Percentiles rank a stretch among this genome's conserved stretches.
These are phyloP conservation scores for Aspergillus egyptiacus DNA, from an alignment of 495 filamentous ascomycete species.

Conservation along the genomic window DNA sequence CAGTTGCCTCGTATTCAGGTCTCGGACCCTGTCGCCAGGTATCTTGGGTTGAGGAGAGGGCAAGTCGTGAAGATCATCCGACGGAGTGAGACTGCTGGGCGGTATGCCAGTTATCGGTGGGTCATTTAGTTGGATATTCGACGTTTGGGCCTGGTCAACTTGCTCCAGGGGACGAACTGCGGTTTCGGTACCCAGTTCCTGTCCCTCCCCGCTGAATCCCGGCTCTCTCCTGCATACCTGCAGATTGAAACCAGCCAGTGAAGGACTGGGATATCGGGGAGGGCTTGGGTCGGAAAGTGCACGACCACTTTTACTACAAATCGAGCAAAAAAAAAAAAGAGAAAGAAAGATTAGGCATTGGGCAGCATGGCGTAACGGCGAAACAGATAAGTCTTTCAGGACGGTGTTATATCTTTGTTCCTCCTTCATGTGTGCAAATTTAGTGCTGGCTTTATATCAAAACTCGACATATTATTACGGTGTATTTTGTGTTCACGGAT, in stretches of 20 bases:
- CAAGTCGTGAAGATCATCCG: slow-evolving; percentile 99
- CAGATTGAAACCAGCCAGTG: not conserved
- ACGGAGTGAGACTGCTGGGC: slow-evolving; percentile 58
- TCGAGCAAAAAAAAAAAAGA: slow-evolving; percentile 5
- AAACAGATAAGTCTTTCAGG: slow-evolving; percentile 23
- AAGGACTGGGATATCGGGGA: not conserved
- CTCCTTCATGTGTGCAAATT: slow-evolving; percentile 10
- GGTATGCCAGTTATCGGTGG: slow-evolving; percentile 60
- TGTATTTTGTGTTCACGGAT: too few species aligned
- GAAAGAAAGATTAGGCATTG: slow-evolving; percentile 27
- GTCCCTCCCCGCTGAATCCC: not conserved
- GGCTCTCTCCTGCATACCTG: not conserved
- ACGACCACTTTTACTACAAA: not conserved
- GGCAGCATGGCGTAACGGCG: slow-evolving; percentile 46
- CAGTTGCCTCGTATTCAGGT: slow-evolving; percentile 89
- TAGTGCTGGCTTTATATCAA: slow-evolving; percentile 1
- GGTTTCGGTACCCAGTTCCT: not conserved
- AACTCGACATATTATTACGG: not conserved
- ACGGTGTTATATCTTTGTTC: slow-evolving; percentile 20
- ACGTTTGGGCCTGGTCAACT: not conserved
- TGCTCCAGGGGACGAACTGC: not conserved
- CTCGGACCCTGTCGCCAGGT: slow-evolving; percentile 86
- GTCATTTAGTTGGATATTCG: slow-evolving; percentile 41
- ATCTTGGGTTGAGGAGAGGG: slow-evolving; percentile 82
- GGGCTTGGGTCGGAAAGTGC: not conserved